Percentiles rank a stretch among this genome's conserved stretches.
These are phyloP conservation scores for Eragrostis tef DNA, from an alignment of 202 grass and related monocot genomes.

Conservation along the genomic window DNA sequence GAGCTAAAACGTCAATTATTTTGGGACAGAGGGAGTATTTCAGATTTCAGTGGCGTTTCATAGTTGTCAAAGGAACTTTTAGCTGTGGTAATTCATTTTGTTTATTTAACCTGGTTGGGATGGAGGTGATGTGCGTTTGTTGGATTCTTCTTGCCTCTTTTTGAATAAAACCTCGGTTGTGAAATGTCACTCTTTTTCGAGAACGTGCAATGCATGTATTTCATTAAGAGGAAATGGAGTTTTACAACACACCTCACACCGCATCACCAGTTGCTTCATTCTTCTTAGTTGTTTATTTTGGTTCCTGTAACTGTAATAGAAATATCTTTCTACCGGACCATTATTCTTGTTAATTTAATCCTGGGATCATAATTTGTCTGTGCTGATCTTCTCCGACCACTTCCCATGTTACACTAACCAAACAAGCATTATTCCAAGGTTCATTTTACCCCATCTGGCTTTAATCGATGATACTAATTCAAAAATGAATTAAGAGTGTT, in stretches of 20 bases:
- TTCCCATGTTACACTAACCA: constrained; percentile 11
- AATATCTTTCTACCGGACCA: neutral
- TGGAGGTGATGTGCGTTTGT: neutral
- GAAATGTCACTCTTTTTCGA: neutral
- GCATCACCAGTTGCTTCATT: too few species aligned
- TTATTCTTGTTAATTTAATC: neutral
- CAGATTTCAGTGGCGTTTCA: neutral
- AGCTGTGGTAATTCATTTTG: neutral
- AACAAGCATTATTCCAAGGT: constrained; percentile 13
- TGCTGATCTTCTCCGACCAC: constrained; percentile 4
- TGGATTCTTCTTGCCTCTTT: neutral
- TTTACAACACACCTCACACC: too few species aligned
- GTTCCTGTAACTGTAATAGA: neutral
- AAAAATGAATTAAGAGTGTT: neutral
- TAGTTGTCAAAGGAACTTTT: neutral
- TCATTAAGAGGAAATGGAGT: too few species aligned
- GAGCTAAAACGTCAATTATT: too few species aligned
- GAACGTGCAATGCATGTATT: too few species aligned
- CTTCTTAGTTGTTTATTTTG: neutral
- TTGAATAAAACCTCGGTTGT: neutral
- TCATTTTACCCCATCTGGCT: neutral
- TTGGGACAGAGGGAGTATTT: too few species aligned
- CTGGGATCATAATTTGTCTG: too few species aligned
- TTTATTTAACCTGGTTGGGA: constrained; percentile 3
- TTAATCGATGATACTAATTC: neutral